phyloP scores from a whole-genome alignment of 352 stramenopile genomes.

The Hyaloperonospora brassicae region DNA sequence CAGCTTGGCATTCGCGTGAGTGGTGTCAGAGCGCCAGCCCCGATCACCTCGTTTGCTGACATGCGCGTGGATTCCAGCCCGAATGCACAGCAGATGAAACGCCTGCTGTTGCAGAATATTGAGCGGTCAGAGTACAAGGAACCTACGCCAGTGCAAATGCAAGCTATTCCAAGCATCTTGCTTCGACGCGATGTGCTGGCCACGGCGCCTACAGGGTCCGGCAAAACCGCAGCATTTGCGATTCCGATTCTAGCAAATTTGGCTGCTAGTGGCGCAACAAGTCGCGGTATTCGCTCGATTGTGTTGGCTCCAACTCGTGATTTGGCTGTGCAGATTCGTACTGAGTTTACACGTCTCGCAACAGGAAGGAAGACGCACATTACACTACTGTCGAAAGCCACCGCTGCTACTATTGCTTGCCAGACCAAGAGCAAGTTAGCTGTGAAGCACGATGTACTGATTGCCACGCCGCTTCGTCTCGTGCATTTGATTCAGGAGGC shows the following conservation, averaged over 20 bases:
- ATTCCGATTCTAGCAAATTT: constrained; percentile 90
- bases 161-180: constrained; percentile 88
- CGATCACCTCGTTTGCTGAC: constrained; percentile 64
- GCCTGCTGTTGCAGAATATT: constrained; percentile 71
- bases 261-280: constrained; percentile 12
- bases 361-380: constrained; percentile 84
- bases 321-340: constrained; percentile 94
- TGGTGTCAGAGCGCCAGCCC: constrained; percentile 50
- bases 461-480: constrained; percentile 94
- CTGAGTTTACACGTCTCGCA: constrained; percentile 90
- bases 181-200: constrained; percentile 91
- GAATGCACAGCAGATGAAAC: constrained; percentile 52
- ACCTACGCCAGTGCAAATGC: constrained; percentile 99
- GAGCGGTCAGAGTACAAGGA: constrained; percentile 94
- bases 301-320: constrained; percentile 96
- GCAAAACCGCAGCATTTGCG: constrained; percentile 97
- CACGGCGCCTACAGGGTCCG: constrained; percentile 93
- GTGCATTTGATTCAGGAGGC: constrained; percentile 86
- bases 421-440: constrained; percentile 76
- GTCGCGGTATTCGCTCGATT: constrained; percentile 84
- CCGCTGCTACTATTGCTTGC: constrained; percentile 61
- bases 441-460: constrained; percentile 90
- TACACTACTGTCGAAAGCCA: constrained; percentile 90
- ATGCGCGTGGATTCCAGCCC: constrained; percentile 50
- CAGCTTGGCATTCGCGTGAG: constrained; percentile 78